Percentiles rank a stretch among this genome's conserved stretches.
These are phyloP conservation scores for Hibiscus trionum DNA, from an alignment of 345 rosid species.

Conservation along the genomic window DNA sequence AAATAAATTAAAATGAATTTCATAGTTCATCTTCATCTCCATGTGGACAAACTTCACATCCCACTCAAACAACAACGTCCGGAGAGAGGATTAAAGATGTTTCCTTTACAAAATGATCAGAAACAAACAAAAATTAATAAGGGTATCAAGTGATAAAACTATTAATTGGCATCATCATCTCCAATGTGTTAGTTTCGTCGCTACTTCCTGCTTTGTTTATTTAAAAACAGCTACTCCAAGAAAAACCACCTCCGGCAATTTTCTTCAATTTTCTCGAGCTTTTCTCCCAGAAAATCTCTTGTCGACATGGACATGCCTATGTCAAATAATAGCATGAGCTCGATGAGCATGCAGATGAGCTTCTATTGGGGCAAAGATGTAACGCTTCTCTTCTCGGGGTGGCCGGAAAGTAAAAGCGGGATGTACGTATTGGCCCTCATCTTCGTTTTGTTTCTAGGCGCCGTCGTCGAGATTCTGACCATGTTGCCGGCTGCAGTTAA, in stretches of 20 bases:
- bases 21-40: no score
- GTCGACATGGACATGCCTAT: background rate
- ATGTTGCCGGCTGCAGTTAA: background rate
- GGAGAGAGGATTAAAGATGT: background rate
- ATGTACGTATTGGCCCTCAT: slow-evolving; percentile 27
- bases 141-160: no score
- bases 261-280: background rate
- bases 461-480: slow-evolving; percentile 24
- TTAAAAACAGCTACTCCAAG: background rate
- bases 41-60: background rate
- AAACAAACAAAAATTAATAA: background rate
- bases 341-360: slow-evolving; percentile 15
- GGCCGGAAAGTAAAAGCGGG: slow-evolving; percentile 21
- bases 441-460: slow-evolving; percentile 24
- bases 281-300: background rate
- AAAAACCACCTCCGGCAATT: background rate
- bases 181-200: slow-evolving; percentile 4
- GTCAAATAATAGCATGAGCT: background rate
- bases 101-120: background rate
- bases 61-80: slow-evolving; percentile 4
- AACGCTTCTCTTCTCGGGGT: slow-evolving; percentile 21
- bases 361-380: slow-evolving; percentile 16
- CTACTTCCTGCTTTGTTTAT: background rate
- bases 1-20: no score
- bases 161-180: background rate